phyloP scores from a whole-genome alignment of 306 rosid genomes.

The Abrus precatorius region DNA sequence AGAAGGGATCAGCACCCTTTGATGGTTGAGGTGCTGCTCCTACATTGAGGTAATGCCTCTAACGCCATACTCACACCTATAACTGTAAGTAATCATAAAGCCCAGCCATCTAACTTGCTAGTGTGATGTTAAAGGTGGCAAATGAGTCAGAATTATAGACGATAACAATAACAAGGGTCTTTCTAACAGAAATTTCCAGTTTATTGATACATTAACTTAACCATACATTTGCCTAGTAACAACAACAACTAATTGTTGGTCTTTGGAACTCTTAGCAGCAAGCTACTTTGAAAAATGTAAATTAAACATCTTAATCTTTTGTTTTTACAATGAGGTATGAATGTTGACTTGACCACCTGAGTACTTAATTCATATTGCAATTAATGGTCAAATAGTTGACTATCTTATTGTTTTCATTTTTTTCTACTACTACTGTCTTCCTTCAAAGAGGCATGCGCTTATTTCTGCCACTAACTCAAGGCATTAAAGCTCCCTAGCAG shows the following conservation, averaged over 20 bases:
- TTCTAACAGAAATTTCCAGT: too few species aligned
- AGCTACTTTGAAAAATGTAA: neutral
- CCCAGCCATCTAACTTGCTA: conserved; percentile 22
- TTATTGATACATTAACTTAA: too few species aligned
- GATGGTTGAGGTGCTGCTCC: conserved; percentile 23
- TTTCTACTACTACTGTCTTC: neutral
- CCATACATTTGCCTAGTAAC: too few species aligned
- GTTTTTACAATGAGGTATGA: conserved; percentile 35
- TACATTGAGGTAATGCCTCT: conserved; percentile 3
- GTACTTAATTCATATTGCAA: neutral
- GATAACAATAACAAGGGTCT: too few species aligned
- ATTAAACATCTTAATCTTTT: neutral
- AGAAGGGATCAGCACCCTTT: conserved; percentile 28
- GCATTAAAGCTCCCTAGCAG: neutral
- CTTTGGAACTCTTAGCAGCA: conserved; percentile 11
- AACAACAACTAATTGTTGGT: neutral
- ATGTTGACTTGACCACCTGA: conserved; percentile 13
- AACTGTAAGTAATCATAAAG: neutral
- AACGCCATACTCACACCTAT: neutral
- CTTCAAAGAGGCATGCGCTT: conserved; percentile 8
- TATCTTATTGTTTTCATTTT: conserved; percentile 25
- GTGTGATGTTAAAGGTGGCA: neutral
- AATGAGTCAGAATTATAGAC: neutral
- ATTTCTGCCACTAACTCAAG: neutral
- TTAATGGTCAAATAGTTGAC: neutral